Evolutionary conservation across 1,284 basidiomycete genomes (phyloP).

Genomic region (Sporisorium exsertum): DNA sequence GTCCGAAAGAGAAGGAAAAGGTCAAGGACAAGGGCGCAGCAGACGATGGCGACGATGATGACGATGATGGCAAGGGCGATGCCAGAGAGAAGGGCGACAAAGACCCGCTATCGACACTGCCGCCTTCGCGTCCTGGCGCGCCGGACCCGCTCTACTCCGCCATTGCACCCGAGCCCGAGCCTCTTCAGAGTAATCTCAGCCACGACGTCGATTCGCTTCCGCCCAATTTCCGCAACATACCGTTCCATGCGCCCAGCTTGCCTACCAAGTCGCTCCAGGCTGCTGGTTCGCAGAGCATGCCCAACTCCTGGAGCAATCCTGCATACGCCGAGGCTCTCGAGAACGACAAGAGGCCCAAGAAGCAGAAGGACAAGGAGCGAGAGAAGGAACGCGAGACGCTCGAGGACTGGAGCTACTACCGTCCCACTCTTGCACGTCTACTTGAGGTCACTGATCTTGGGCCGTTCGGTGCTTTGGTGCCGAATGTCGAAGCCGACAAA

Average conservation of each 20-base stretch:
- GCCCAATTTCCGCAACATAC: slow-evolving; percentile 39
- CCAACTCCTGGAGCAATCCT: slow-evolving; percentile 38
- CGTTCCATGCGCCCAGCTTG: slow-evolving; percentile 37
- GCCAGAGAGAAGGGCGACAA: slow-evolving; percentile 42
- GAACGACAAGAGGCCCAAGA: slow-evolving; percentile 54
- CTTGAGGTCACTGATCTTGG: slow-evolving; percentile 54
- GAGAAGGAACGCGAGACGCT: slow-evolving; percentile 58
- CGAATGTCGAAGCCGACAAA: background rate
- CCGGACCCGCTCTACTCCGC: slow-evolving; percentile 46
- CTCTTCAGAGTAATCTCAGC: slow-evolving; percentile 24
- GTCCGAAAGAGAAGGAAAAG: slow-evolving; percentile 23
- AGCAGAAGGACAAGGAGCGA: slow-evolving; percentile 56
- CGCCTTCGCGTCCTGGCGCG: slow-evolving; percentile 36
- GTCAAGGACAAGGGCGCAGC: slow-evolving; percentile 24
- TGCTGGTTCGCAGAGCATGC: background rate
- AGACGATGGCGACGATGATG: slow-evolving; percentile 40
- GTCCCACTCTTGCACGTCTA: slow-evolving; percentile 50
- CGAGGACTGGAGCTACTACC: slow-evolving; percentile 62
- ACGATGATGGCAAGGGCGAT: slow-evolving; percentile 37
- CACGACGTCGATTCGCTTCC: slow-evolving; percentile 41
- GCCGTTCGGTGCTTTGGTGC: slow-evolving; percentile 24
- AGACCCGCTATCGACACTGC: slow-evolving; percentile 45
- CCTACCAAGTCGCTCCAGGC: background rate
- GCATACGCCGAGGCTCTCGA: slow-evolving; percentile 48
- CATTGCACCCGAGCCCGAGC: slow-evolving; percentile 41